Base-by-base conservation (phyloP, 257 asterid genomes). In the Solanum sparsipilum region DNA sequence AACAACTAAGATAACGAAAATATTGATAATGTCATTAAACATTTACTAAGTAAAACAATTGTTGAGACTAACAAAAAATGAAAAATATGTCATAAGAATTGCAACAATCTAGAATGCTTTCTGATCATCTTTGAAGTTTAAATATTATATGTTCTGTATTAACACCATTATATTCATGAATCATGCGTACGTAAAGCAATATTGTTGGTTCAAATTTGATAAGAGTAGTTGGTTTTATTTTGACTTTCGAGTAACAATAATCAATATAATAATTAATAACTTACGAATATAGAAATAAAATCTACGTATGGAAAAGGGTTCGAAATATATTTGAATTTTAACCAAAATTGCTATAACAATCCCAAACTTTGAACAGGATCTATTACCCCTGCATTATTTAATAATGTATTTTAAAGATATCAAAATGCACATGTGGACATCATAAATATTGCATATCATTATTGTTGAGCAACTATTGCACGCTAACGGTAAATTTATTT, bases 331-430 rank as follows among this genome's bases (percentile, higher is more conserved):
- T 2, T 2, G 1, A 52, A 52, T 1, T 1, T 2, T 2, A 21
- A 52, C 1, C 4, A 0, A 52, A 52, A 18, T 52, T 7, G 8
- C 9, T 52, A 7, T 18, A 18, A 52, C 4, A 18, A 52, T 6
- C 0, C 1, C 1, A 52, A 52, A 52, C 1, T 52, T 18, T 16
- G n/a, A 6, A 6, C 1, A 6, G 0, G 4, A 52, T 1, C 4
- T 52, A 52, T 52, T 52, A 18, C 4, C 2, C 2, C 7, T 46
- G 56, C 2, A 46, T 46, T 46, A 46, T 46, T 46, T 46, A 46
- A 46, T 46, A 13, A 13, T 52, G 4, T 52, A 52, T 52, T 52
- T 52, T 52, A 16, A 16, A 52, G 9, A 6, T 52, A 52, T 3
- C 21, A 18, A 52, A 52, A 52, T 52, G 8, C 0, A 0, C 23